A percentile compares a stretch with the other conserved stretches of the same genome.
Evolutionary conservation across 1,139 yeast genomes (phyloP).

Genomic region (Kodamaea fungicola): DNA sequence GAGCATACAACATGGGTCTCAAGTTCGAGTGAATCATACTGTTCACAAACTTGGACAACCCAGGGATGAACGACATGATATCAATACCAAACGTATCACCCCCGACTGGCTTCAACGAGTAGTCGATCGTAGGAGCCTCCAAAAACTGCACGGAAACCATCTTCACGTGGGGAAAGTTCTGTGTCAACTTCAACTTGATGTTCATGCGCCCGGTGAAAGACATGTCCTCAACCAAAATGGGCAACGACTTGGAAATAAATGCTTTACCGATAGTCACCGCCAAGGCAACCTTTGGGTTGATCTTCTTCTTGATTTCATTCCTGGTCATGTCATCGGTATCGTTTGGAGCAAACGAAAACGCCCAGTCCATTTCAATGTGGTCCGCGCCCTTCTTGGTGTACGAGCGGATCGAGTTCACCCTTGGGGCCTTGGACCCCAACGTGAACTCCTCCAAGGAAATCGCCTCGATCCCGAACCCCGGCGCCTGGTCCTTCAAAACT

Average conservation of each 20-base stretch:
- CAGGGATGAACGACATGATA: constrained; percentile 80
- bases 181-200: constrained; percentile 57
- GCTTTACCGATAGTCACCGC: constrained; percentile 81
- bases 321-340: constrained; percentile 82
- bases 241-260: constrained; percentile 68
- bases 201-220: constrained; percentile 70
- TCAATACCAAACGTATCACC: constrained; percentile 82
- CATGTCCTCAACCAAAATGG: constrained; percentile 76
- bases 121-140: constrained; percentile 76
- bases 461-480: constrained; percentile 78
- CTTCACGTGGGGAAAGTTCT: constrained; percentile 71
- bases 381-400: constrained; percentile 66
- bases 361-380: constrained; percentile 79
- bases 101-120: constrained; percentile 81
- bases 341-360: constrained; percentile 73
- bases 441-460: constrained; percentile 72
- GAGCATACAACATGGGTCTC: constrained; percentile 80
- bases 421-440: constrained; percentile 75
- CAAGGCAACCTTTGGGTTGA: constrained; percentile 75
- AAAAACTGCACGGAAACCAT: constrained; percentile 66
- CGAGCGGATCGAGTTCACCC: constrained; percentile 66
- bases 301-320: constrained; percentile 62
- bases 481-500: constrained; percentile 64
- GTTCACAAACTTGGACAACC: constrained; percentile 70
- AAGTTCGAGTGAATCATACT: constrained; percentile 64